phyloP scores from a whole-genome alignment of 179 eudicot genomes.

The Sideroxylon spinosum region DNA sequence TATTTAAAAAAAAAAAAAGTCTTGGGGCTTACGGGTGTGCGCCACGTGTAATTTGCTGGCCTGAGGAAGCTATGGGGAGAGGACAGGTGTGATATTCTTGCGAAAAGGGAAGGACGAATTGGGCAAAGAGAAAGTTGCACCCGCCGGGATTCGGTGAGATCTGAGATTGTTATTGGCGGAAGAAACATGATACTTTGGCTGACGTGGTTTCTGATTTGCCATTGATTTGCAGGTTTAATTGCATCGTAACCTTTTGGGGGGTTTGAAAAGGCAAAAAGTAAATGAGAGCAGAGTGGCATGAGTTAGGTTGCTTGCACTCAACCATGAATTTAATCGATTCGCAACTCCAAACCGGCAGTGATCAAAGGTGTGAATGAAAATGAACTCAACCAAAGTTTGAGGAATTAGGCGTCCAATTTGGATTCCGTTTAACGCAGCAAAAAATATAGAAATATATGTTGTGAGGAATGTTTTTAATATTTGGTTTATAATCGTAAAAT shows the following conservation, averaged over 20 bases:
- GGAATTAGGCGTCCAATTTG: too few relatives aligned
- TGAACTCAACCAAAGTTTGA: too few relatives aligned
- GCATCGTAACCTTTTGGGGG: too few relatives aligned
- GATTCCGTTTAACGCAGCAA: too few relatives aligned
- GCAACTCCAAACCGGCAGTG: background rate
- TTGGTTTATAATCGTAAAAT: too few relatives aligned
- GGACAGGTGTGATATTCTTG: background rate
- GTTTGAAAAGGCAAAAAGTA: background rate
- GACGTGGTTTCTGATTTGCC: background rate
- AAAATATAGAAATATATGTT: too few relatives aligned
- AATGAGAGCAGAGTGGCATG: background rate
- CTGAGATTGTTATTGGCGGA: background rate
- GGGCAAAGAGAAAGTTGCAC: background rate
- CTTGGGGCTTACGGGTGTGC: background rate
- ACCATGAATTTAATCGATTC: background rate
- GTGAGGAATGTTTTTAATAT: too few relatives aligned
- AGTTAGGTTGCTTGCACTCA: background rate
- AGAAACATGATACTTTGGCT: background rate
- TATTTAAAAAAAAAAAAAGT: background rate
- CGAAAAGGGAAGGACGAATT: too few relatives aligned
- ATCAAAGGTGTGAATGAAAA: too few relatives aligned
- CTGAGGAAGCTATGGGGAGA: background rate
- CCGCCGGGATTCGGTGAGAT: background rate
- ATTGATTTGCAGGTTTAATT: background rate
- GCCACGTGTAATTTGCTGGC: conserved; percentile 4